Evolutionary conservation across 495 filamentous ascomycete genomes (phyloP), one percentile per base, ranked within the genome.

Genomic region (Xeromyces bisporus): DNA sequence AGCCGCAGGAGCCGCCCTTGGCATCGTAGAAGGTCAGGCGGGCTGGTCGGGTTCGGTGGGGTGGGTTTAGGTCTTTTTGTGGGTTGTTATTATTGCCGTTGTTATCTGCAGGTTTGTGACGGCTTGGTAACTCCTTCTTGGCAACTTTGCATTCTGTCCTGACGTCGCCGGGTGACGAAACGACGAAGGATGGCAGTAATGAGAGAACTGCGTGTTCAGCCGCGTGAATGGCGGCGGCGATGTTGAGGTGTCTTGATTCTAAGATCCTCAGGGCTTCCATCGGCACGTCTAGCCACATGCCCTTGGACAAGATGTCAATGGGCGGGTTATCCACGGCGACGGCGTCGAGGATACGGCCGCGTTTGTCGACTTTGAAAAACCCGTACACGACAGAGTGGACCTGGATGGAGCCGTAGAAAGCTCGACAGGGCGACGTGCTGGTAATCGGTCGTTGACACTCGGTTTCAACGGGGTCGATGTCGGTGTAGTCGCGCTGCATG

Each of bases 251-350:
- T 7, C 71, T 65, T 1, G 66, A 64, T 18, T 72, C 60, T 3
- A 97, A 68, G 17, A 93, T 83, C 6, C 81, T 70, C 9, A 97
- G 72, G 0, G 84, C 85, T 3, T 37, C 47, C 28, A 71, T 69
- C 2, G 89, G 87, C 3, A 97, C 73, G 44, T 96, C 87, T 14
- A 97, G 71, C 89, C 89, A 97, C 78, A 93, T 85, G 28, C 86
- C 89, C 47, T 92, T 93, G 31, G 69, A 77, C 40, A 74, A 60
- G 26, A 82, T 68, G 18, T 87, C 64, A 32, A 94, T 80, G 9
- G 89, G 86, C 6, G 89, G 89, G 46, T 93, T 93, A 40, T 92
- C 80, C 11, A 97, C 84, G 24, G 81, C 69, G 2, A 94, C 77
- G 17, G 89, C 87, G 46, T 97, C 89, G 27, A 97, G 77, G 29